Base-by-base conservation (phyloP, 1,284 basidiomycete genomes). In the Irpex lacteus region DNA sequence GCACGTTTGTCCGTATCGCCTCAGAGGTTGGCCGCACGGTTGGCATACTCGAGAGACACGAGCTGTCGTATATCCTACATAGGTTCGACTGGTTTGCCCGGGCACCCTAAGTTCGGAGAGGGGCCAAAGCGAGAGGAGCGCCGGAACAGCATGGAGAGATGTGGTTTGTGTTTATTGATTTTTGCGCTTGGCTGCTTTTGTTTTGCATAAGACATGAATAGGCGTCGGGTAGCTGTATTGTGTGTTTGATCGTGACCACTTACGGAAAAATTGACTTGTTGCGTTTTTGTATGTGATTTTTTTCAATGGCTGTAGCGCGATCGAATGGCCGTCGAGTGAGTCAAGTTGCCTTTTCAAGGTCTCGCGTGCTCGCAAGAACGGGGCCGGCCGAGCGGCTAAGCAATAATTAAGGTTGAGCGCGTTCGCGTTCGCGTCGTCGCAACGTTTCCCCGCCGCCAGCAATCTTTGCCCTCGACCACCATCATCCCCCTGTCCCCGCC, bases 71-170 rank as follows among this genome's bases (percentile, higher is more conserved):
- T 2, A 59, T 85, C 15, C 77, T 80, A 0, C 71, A 64, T 36
- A 70, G 85, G 5, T 87, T 87, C 60, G 85, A 87, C 60, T 87
- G 84, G 85, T 87, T 87, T 65, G 74, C 80, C 80, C 0, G 75
- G 80, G 11, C 54, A 56, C n/a, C 34, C 21, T 11, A 71, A 77
- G 37, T 66, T 61, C 7, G 84, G 82, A 0, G 68, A 76, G 1
- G 81, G 75, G 0, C 82, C 82, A 0, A 76, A 67, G 63, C 70
- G 71, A 0, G 81, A 85, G 44, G 82, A 87, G 66, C 76, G 74
- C 19, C 73, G 26, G 67, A 82, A 84, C 58, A 72, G 73, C 5
- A 64, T 64, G 47, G 68, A 77, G 59, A 72, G 78, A 44, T 36
- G 77, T 1, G 58, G 13, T 68, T 77, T 47, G 37, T 66, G n/a